Evolutionary conservation across 83 land plant genomes (phyloP).

Genomic region (Diphasiastrum complanatum): DNA sequence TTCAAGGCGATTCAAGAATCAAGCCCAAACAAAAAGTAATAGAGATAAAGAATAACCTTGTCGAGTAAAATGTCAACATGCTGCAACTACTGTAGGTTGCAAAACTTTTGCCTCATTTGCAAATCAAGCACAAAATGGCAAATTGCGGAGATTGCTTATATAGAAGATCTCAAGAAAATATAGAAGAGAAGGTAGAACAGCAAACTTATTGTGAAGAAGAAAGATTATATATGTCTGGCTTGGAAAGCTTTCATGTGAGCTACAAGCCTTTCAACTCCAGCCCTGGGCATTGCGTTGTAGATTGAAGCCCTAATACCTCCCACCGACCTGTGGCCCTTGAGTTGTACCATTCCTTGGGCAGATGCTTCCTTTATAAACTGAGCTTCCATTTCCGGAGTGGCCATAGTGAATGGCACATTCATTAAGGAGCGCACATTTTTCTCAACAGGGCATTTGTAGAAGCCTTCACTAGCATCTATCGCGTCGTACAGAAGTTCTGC

Average conservation of each 20-base stretch:
- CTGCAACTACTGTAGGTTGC: no score
- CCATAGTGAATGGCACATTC: conserved; percentile 95
- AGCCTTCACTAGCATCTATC: conserved; percentile 75
- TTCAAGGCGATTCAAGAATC: no score
- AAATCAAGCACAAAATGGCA: no score
- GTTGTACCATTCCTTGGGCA: conserved; percentile 75
- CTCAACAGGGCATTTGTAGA: conserved; percentile 84
- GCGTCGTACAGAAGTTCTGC: conserved; percentile 72
- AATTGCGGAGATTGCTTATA: no score
- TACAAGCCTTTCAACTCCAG: conserved; percentile 93
- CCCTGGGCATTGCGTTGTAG: conserved; percentile 96
- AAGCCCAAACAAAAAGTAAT: no score
- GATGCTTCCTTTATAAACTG: conserved; percentile 86
- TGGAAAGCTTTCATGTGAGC: conserved; percentile 95
- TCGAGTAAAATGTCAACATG: no score
- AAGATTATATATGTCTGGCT: conserved; percentile 74
- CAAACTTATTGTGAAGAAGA: no score
- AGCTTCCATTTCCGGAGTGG: conserved; percentile 71
- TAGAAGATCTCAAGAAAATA: no score
- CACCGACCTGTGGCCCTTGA: conserved; percentile 99
- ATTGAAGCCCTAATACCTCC: conserved; percentile 97
- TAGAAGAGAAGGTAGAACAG: no score
- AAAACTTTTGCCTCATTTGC: no score
- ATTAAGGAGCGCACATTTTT: conserved; percentile 81
- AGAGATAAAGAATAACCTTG: no score